Conservation (phyloP, 805 yeast species). For the Kuraishia borneana region DNA sequence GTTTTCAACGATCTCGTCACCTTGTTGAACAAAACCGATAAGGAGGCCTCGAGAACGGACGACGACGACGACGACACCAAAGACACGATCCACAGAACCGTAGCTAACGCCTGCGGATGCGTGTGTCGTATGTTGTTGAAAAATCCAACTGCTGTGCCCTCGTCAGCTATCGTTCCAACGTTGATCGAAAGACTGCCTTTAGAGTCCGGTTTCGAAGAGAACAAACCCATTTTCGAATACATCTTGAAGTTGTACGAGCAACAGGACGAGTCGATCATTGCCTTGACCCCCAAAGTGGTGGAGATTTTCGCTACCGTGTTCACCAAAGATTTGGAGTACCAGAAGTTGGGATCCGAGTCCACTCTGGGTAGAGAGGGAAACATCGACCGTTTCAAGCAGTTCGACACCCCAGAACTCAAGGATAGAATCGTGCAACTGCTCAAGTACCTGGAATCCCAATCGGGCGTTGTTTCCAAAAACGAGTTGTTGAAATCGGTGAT, state of each 20-base stretch:
- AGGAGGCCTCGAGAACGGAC: constrained; percentile 47
- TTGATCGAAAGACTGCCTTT: constrained; percentile 76
- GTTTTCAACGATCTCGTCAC: constrained; percentile 60
- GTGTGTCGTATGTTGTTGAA: constrained; percentile 84
- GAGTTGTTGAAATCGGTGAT: constrained; percentile 34
- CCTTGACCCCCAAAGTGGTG: constrained; percentile 51
- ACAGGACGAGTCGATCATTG: constrained; percentile 41
- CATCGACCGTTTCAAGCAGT: constrained; percentile 68
- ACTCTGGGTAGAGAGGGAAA: constrained; percentile 82
- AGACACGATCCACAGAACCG: constrained; percentile 72
- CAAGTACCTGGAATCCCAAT: constrained; percentile 58
- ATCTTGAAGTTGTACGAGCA: constrained; percentile 61
- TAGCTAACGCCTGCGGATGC: constrained; percentile 95
- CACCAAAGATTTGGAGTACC: constrained; percentile 63
- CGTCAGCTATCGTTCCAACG: constrained; percentile 64
- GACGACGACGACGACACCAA: constrained; percentile 67
- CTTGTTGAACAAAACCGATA: constrained; percentile 69
- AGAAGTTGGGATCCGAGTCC: constrained; percentile 56
- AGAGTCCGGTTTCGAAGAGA: constrained; percentile 83
- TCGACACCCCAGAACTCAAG: constrained; percentile 58
- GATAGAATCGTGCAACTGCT: constrained; percentile 57
- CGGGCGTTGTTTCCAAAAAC: constrained; percentile 50
- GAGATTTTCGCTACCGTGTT: constrained; percentile 63
- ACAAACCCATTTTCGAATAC: constrained; percentile 77
- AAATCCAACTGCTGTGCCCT: constrained; percentile 62